Base-by-base conservation (phyloP, 805 yeast species). In the Cyberlindnera nakhonratchasimensis region DNA sequence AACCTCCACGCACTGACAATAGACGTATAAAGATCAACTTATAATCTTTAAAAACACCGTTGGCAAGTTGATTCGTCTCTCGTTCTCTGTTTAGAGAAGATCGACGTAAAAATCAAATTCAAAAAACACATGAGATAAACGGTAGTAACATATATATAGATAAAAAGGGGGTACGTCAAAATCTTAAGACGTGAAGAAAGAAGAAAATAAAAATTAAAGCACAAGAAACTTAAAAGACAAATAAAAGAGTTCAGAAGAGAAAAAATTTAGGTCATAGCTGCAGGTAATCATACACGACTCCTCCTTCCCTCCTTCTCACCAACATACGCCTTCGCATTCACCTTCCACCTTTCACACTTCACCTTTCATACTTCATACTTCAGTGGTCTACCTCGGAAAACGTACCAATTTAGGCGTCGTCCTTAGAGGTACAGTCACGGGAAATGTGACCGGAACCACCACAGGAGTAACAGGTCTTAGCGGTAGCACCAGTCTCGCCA, bases 401-500 rank as follows among this genome's bases (percentile, higher is more conserved):
- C n/a, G 11, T 23, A 23, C 8, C 25, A 23, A 11, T 11, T 23
- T 23, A 23, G 25, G 25, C 25, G 28, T 33, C 47, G 35, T 47
- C 43, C 42, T 43, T 39, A 26, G 38, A 33, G 12, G 52, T 16
- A 65, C 96, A 86, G 60, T 82, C 88, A 70, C 77, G 82, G 56
- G 96, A 86, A 59, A 89, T 82, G 71, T 89, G 97, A 53, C 96
- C 97, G 40, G 85, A 42, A 49, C 64, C 67, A 60, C 72, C 70
- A 59, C 76, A 71, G 53, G 62, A 64, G 70, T 69, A 71, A 55
- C 76, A 71, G 37, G 64, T 59, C 48, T 62, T 61, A 29, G 54
- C 45, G 31, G 48, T 37, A 51, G 62, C 66, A 17, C 30, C 34
- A 51, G 64, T 64, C 20, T 64, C 61, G 21, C 64, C 63, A 48